Conservation (phyloP, 139 green algal species). For the Nannochloris sp. region DNA sequence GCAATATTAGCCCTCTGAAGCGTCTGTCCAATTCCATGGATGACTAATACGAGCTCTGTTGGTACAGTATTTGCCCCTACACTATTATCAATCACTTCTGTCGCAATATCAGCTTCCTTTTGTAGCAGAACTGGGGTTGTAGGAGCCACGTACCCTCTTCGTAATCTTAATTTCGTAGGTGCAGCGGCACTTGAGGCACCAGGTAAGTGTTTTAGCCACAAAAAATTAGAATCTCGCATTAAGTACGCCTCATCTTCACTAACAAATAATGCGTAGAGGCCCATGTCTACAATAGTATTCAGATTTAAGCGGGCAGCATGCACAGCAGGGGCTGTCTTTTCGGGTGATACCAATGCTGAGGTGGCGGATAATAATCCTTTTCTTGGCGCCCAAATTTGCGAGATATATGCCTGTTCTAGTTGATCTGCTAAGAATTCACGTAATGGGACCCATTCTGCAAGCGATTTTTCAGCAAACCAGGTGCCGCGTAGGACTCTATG, state of each 20-base stretch:
- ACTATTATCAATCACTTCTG: constrained; percentile 33
- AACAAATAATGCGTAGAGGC: constrained; percentile 40
- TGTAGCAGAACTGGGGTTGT: constrained; percentile 7
- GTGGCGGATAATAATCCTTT: background rate
- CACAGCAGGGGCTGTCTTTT: background rate
- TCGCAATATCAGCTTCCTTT: constrained; percentile 29
- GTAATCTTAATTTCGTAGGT: constrained; percentile 19
- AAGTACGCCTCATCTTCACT: constrained; percentile 31
- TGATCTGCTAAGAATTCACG: constrained; percentile 46
- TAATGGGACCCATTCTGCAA: constrained; percentile 37
- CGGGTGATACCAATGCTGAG: background rate
- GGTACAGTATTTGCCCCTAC: background rate
- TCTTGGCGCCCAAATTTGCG: constrained; percentile 13
- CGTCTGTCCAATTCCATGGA: constrained; percentile 72
- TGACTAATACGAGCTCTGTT: constrained; percentile 51
- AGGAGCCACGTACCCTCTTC: constrained; percentile 38
- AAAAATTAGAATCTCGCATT: constrained; percentile 21
- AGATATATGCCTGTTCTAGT: constrained; percentile 42
- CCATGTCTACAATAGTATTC: constrained; percentile 4
- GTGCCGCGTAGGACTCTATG: constrained; percentile 45
- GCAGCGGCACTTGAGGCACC: background rate
- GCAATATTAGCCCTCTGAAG: constrained; percentile 51
- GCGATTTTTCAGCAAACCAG: constrained; percentile 54
- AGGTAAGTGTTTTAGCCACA: constrained; percentile 18
- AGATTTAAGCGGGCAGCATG: constrained; percentile 36